Evolutionary conservation across 139 green algal genomes (phyloP).

Genomic region (Chlamydomonas eustigma): DNA sequence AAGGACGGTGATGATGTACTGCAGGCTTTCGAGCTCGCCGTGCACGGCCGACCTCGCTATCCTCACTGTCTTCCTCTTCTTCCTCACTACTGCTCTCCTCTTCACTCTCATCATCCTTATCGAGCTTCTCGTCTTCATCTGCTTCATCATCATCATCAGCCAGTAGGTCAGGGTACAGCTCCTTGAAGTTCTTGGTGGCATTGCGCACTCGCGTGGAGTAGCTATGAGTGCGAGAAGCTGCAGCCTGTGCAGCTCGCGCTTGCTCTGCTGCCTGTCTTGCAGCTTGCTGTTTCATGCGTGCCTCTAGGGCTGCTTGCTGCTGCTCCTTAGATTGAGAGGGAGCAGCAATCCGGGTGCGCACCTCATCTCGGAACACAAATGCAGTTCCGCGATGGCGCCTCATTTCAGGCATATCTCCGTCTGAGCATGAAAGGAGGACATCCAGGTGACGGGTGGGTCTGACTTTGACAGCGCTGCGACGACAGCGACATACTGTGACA

Average conservation of each 20-base stretch:
- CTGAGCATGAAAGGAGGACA: slow-evolving; percentile 2
- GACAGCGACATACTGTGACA: neutral
- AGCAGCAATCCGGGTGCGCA: neutral
- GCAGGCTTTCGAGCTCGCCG: neutral
- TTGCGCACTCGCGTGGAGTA: slow-evolving; percentile 13
- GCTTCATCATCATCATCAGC: slow-evolving; percentile 7
- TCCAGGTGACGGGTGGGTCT: slow-evolving; percentile 1
- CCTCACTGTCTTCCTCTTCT: neutral
- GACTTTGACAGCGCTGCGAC: neutral
- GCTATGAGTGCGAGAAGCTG: slow-evolving; percentile 1
- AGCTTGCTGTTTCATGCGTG: slow-evolving; percentile 5
- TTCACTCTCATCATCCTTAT: neutral
- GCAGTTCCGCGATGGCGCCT: neutral
- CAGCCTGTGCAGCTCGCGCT: neutral
- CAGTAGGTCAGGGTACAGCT: slow-evolving; percentile 14
- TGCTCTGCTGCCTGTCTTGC: neutral
- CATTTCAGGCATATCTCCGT: slow-evolving; percentile 5
- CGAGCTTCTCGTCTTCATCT: slow-evolving; percentile 7
- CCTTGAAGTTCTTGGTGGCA: slow-evolving; percentile 14
- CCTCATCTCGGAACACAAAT: neutral
- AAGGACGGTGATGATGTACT: neutral
- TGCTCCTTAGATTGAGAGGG: neutral
- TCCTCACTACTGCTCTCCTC: slow-evolving; percentile 4
- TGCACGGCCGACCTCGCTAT: slow-evolving; percentile 1
- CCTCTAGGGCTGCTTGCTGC: neutral